These are phyloP conservation scores for Earliella scabrosa DNA, from an alignment of 1,284 basidiomycete genomes.

Conservation along the genomic window DNA sequence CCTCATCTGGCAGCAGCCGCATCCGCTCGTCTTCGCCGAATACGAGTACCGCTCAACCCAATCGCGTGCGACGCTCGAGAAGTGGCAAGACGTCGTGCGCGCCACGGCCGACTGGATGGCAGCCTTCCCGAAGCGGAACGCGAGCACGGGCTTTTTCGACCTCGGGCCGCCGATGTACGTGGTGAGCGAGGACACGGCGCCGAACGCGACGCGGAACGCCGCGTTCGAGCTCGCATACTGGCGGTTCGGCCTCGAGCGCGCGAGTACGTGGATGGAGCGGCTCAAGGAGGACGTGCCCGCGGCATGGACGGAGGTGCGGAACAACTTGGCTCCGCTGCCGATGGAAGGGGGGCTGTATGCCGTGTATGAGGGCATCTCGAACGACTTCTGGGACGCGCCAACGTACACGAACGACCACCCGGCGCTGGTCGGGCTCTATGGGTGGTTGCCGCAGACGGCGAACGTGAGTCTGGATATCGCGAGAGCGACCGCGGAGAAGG, in stretches of 20 bases:
- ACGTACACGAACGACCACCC: conserved; percentile 62
- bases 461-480: conserved; percentile 51
- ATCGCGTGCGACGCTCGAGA: conserved; percentile 43
- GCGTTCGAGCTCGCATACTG: conserved; percentile 65
- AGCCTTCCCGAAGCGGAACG: conserved; percentile 56
- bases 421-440: conserved; percentile 56
- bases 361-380: conserved; percentile 58
- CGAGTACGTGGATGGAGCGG: conserved; percentile 51
- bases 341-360: conserved; percentile 53
- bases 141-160: conserved; percentile 51
- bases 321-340: conserved; percentile 53
- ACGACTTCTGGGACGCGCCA: conserved; percentile 54
- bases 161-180: conserved; percentile 63
- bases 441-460: conserved; percentile 58
- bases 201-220: conserved; percentile 56
- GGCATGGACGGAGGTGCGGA: conserved; percentile 49
- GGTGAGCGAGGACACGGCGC: conserved; percentile 60
- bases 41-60: conserved; percentile 57
- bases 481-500: conserved; percentile 54
- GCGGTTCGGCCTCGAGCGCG: conserved; percentile 53
- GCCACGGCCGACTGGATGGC: conserved; percentile 66
- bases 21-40: conserved; percentile 60
- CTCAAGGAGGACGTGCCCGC: conserved; percentile 45
- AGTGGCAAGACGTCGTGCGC: conserved; percentile 54
- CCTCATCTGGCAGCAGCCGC: conserved; percentile 65